A percentile compares a stretch with the other conserved stretches of the same genome.
These are phyloP conservation scores for Blastomyces parvus DNA, from an alignment of 2,329 filamentous ascomycete species.

Conservation along the genomic window DNA sequence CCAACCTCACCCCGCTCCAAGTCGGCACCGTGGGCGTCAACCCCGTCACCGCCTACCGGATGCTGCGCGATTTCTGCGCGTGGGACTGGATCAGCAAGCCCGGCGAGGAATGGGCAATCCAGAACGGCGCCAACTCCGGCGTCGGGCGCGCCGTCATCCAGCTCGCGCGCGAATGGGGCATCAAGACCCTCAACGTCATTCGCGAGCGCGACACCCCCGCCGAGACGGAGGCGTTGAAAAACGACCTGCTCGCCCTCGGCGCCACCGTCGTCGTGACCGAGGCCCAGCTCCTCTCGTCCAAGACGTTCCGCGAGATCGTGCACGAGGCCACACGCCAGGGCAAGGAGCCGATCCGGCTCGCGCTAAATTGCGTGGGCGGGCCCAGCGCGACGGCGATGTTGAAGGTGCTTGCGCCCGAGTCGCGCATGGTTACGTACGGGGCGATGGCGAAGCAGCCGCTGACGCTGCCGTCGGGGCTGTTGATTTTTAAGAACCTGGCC, in stretches of 20 bases:
- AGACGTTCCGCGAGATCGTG: conserved; percentile 40
- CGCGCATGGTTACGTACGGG: conserved; percentile 83
- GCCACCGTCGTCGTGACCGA: conserved; percentile 56
- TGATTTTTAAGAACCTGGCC: conserved; percentile 87
- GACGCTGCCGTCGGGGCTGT: conserved; percentile 64
- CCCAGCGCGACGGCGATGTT: conserved; percentile 71
- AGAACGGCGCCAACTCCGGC: conserved; percentile 92
- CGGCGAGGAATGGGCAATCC: conserved; percentile 87
- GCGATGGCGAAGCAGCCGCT: conserved; percentile 89
- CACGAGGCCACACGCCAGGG: conserved; percentile 63
- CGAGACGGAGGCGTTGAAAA: conserved; percentile 55
- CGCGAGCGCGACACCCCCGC: conserved; percentile 57
- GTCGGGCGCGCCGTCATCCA: conserved; percentile 90
- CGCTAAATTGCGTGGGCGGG: conserved; percentile 88
- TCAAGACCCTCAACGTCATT: conserved; percentile 83
- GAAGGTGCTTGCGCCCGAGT: conserved; percentile 58
- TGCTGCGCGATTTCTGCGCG: conserved; percentile 68
- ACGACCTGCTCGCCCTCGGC: conserved; percentile 52
- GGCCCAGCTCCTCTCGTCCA: conserved; percentile 41
- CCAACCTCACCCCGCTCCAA: conserved; percentile 63
- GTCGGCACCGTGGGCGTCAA: conserved; percentile 86
- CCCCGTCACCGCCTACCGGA: conserved; percentile 86
- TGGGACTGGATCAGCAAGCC: conserved; percentile 39
- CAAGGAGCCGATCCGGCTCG: conserved; percentile 63
- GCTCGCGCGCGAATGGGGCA: conserved; percentile 72